These are phyloP conservation scores for Wakefieldia striispora DNA, from an alignment of 768 basidiomycete species.

Conservation along the genomic window DNA sequence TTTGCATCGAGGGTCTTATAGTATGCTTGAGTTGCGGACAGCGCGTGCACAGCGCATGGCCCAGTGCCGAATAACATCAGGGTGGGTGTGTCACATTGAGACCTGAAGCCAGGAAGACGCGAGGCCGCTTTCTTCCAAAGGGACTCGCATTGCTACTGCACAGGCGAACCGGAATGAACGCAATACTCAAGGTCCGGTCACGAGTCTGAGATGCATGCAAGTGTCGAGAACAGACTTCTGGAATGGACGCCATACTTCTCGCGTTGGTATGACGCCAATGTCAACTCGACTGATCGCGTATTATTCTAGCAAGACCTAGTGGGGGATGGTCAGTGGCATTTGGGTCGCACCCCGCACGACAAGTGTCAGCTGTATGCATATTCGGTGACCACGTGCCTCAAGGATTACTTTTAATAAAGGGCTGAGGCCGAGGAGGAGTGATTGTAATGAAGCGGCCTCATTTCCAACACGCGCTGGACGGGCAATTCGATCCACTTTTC, in stretches of 20 bases:
- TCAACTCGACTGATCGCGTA: slow-evolving; percentile 5
- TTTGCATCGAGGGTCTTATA: slow-evolving; percentile 22
- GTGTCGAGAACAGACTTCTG: slow-evolving; percentile 13
- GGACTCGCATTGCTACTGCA: slow-evolving; percentile 27
- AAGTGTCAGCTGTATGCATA: slow-evolving; percentile 10
- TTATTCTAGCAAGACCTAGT: slow-evolving; percentile 2
- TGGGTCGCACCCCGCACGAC: slow-evolving; percentile 4
- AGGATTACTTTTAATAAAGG: slow-evolving; percentile 15
- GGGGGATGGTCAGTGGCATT: neutral
- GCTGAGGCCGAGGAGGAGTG: slow-evolving; percentile 23
- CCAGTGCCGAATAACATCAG: slow-evolving; percentile 24
- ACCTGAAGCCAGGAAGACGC: slow-evolving; percentile 29
- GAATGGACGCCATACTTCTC: slow-evolving; percentile 9
- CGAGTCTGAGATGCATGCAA: slow-evolving; percentile 7
- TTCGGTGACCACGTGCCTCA: slow-evolving; percentile 17
- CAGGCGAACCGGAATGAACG: slow-evolving; percentile 32
- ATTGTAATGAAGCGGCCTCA: slow-evolving; percentile 27
- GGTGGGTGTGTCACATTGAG: slow-evolving; percentile 25
- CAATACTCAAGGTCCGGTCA: slow-evolving; percentile 19
- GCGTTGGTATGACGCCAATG: neutral
- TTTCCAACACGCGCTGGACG: slow-evolving; percentile 27
- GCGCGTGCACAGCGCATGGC: slow-evolving; percentile 31
- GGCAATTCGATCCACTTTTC: slow-evolving; percentile 16
- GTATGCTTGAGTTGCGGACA: slow-evolving; percentile 15
- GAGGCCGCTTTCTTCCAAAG: slow-evolving; percentile 32